These are phyloP conservation scores for Apiospora rasikravindrae DNA, from an alignment of 2,329 filamentous ascomycete species.

Conservation along the genomic window DNA sequence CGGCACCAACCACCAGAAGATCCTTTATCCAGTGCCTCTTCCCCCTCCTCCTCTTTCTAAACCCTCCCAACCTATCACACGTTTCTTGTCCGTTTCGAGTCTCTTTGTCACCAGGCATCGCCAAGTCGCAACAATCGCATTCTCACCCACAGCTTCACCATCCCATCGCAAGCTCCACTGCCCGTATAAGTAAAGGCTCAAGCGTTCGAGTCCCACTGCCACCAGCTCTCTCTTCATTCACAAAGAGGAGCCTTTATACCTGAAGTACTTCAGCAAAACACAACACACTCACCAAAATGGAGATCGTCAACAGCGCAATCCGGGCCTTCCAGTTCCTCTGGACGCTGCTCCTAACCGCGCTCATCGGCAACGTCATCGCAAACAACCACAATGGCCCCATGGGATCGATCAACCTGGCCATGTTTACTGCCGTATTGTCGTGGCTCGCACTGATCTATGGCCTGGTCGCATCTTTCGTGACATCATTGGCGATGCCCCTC, in stretches of 20 bases:
- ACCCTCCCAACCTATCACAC: neutral
- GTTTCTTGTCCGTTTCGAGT: neutral
- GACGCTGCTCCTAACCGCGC: conserved; percentile 58
- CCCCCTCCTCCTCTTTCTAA: neutral
- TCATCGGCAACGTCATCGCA: conserved; percentile 64
- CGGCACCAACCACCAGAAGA: neutral
- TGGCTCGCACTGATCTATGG: conserved; percentile 66
- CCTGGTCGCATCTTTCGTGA: conserved; percentile 33
- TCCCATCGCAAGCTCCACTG: neutral
- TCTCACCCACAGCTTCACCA: neutral
- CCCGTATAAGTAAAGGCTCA: neutral
- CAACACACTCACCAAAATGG: conserved; percentile 19
- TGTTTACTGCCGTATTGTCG: conserved; percentile 71
- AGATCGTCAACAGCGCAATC: conserved; percentile 51
- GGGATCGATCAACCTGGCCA: conserved; percentile 65
- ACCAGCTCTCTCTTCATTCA: neutral
- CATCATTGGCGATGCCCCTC: conserved; percentile 32
- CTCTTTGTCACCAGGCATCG: neutral
- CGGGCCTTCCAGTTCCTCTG: conserved; percentile 57
- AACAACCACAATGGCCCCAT: conserved; percentile 51
- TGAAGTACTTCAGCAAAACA: neutral
- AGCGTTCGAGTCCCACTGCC: neutral
- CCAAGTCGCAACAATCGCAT: conserved; percentile 4
- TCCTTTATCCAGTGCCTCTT: neutral
- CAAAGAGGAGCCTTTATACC: no score